phyloP scores from a whole-genome alignment of 345 rosid species.

The Eucalyptus victrix region DNA sequence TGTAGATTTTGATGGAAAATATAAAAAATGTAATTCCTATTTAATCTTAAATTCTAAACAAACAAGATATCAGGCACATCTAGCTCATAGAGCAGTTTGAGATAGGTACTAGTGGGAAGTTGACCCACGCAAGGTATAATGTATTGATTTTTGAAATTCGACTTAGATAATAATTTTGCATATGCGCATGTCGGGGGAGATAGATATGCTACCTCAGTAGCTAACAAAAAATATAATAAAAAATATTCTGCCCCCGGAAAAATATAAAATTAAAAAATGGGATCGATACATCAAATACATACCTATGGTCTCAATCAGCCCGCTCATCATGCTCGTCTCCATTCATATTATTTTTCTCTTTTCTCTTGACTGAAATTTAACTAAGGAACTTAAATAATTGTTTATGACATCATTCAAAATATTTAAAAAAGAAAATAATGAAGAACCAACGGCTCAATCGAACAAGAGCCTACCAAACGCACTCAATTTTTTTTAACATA shows the following conservation, averaged over 20 bases:
- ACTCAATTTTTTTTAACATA: neutral
- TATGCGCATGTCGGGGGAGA: neutral
- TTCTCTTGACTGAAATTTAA: neutral
- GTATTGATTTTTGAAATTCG: neutral
- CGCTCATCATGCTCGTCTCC: neutral
- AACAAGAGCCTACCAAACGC: neutral
- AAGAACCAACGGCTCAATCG: neutral
- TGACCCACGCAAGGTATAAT: neutral
- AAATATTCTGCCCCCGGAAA: neutral
- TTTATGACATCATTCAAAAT: neutral
- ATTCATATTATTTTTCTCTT: neutral
- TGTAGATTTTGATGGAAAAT: neutral
- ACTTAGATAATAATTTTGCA: neutral
- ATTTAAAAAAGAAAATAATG: neutral
- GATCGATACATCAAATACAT: neutral
- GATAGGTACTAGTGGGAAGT: neutral
- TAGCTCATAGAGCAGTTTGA: neutral
- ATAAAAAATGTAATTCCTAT: neutral
- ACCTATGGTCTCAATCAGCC: neutral
- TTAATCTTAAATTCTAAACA: neutral
- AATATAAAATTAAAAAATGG: neutral
- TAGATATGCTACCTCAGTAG: neutral
- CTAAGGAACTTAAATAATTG: neutral
- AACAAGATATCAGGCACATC: neutral
- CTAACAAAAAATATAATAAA: neutral